Evolutionary conservation across 192 early-diverging fungal species (phyloP), one percentile per base, ranked within the genome.

Genomic region (Chytriomyces hyalinus): DNA sequence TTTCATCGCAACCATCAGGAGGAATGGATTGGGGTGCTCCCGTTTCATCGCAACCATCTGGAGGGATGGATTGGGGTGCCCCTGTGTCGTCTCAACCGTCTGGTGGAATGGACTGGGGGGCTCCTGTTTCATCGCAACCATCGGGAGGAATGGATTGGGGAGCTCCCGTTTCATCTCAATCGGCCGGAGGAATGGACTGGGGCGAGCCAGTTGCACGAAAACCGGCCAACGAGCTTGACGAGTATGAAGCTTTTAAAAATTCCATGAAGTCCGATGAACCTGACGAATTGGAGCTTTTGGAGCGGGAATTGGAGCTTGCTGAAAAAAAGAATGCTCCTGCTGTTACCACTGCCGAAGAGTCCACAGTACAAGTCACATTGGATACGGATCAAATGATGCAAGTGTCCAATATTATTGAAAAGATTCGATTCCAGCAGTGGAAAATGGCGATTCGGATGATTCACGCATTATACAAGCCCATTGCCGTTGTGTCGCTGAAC

Each of bases 361-460:
- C 26, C 10, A 10, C 46, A 24, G 59, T 11, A 43, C 24, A 46
- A 22, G 60, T 61, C 44, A 15, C 59, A 6, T 50, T 70, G 17
- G 49, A 61, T 70, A 50, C 49, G 2, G 15, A 22, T 13, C 73
- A 75, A 49, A 65, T 50, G 49, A 26, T 5, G 26, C 3, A 17
- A 7, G 15, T 73, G 6, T 73, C 36, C n/a, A 70, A 64, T 28
- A 62, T 78, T 44, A 67, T 76, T 36, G 60, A 64, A 5, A 28
- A 48, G 22, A 70, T 75, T 61, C 80, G 36, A 61, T 69, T 82
- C 68, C 82, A 90, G 79, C 90, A 92, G 71, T 86, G 86, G 79
- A 80, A 86, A n/a, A 66, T 92, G 64, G 85, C 83, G 2, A 90
- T 90, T 71, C 81, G 88, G 22, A 81, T 92, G 67, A 70, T 92